phyloP scores from a whole-genome alignment of 2,329 filamentous ascomycete species.

The Trichothecium roseum region DNA sequence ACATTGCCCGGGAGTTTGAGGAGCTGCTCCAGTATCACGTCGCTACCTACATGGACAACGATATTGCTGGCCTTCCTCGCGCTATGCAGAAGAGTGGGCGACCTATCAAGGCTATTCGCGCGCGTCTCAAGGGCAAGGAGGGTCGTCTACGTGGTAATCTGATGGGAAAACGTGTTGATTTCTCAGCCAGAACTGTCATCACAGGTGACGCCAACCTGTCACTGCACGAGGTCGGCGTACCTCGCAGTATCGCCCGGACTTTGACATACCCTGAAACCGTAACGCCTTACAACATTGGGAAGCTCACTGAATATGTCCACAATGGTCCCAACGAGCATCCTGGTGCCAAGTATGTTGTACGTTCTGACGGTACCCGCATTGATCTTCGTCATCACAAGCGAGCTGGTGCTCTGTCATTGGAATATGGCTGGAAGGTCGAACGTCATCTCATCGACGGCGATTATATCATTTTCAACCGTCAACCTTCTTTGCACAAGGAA shows the following conservation, averaged over 20 bases:
- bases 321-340: slow-evolving; percentile 94
- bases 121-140: slow-evolving; percentile 97
- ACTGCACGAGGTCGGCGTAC: slow-evolving; percentile 94
- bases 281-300: slow-evolving; percentile 94
- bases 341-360: slow-evolving; percentile 92
- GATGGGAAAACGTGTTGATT: slow-evolving; percentile 99
- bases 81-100: slow-evolving; percentile 95
- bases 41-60: slow-evolving; percentile 99
- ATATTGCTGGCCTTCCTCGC: slow-evolving; percentile 90
- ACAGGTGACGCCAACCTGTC: slow-evolving; percentile 96
- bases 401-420: slow-evolving; percentile 72
- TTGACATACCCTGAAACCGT: slow-evolving; percentile 96
- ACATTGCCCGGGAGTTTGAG: slow-evolving; percentile 87
- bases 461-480: slow-evolving; percentile 99
- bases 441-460: slow-evolving; percentile 93
- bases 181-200: slow-evolving; percentile 98
- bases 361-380: slow-evolving; percentile 86
- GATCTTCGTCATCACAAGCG: slow-evolving; percentile 90
- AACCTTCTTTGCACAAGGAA: slow-evolving; percentile 97
- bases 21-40: slow-evolving; percentile 92
- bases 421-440: slow-evolving; percentile 98
- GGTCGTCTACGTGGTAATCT: slow-evolving; percentile 94
- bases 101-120: slow-evolving; percentile 92
- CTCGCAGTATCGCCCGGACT: slow-evolving; percentile 82
- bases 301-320: slow-evolving; percentile 77